Conservation (phyloP, 768 basidiomycete genomes). For the Kwoniella bestiolae region DNA sequence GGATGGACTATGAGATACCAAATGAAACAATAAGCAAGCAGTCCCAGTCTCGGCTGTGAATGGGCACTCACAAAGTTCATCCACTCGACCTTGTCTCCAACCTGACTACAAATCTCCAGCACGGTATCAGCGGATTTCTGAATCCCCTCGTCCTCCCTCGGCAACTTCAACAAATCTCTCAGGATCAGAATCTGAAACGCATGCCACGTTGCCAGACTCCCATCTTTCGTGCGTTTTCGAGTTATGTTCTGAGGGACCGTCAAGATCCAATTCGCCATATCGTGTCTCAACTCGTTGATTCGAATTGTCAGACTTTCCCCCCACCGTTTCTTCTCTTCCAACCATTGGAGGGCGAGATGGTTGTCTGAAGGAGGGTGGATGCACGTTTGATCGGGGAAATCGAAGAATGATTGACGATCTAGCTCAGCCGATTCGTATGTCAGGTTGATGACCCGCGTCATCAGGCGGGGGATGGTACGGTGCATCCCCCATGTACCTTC, state of each 20-base stretch:
- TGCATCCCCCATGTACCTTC: slow-evolving; percentile 19
- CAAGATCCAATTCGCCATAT: slow-evolving; percentile 6
- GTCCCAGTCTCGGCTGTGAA: no score
- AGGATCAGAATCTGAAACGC: slow-evolving; percentile 11
- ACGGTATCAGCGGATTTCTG: slow-evolving; percentile 18
- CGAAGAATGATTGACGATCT: slow-evolving; percentile 14
- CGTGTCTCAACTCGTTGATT: slow-evolving; percentile 1
- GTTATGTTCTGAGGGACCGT: slow-evolving; percentile 3
- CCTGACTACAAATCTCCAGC: slow-evolving; percentile 18
- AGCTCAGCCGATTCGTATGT: slow-evolving; percentile 10
- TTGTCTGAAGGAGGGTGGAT: background rate
- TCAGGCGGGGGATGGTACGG: slow-evolving; percentile 8
- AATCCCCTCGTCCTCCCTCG: background rate
- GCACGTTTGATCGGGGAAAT: slow-evolving; percentile 5
- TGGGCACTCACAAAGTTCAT: slow-evolving; percentile 29
- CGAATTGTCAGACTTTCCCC: background rate
- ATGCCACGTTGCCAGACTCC: slow-evolving; percentile 29
- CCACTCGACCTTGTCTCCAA: slow-evolving; percentile 27
- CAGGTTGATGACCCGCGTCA: slow-evolving; percentile 14
- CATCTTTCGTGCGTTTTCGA: slow-evolving; percentile 15
- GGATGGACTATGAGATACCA: slow-evolving; percentile 12
- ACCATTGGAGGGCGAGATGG: background rate
- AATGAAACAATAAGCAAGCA: background rate
- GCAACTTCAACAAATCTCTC: slow-evolving; percentile 13
- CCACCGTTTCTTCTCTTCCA: slow-evolving; percentile 7